Evolutionary conservation across 352 stramenopile species (phyloP).

Genomic region (Pythium aristosporum): DNA sequence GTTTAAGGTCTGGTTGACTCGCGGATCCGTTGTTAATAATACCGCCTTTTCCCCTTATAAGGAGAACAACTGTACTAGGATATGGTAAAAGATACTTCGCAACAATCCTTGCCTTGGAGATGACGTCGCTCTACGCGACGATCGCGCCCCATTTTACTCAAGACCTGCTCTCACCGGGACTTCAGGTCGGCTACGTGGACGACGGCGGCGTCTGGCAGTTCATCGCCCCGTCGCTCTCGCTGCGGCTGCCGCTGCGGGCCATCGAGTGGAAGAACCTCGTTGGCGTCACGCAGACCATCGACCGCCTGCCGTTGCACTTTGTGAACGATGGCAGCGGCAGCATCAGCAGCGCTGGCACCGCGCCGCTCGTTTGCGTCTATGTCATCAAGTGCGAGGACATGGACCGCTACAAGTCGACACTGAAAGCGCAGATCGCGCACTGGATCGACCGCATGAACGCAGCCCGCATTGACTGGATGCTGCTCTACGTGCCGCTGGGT

Average conservation of each 20-base stretch:
- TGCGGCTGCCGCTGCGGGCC: constrained; percentile 63
- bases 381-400: constrained; percentile 86
- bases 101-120: constrained; percentile 3
- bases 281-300: constrained; percentile 67
- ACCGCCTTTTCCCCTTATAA: no score
- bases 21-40: no score
- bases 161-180: constrained; percentile 55
- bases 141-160: constrained; percentile 72
- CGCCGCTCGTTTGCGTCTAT: constrained; percentile 66
- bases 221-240: constrained; percentile 53
- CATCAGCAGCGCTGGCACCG: neutral
- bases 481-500: constrained; percentile 85
- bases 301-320: constrained; percentile 63
- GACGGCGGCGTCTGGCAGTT: constrained; percentile 84
- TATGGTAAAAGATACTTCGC: no score
- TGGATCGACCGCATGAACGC: constrained; percentile 80
- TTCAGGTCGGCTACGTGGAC: constrained; percentile 71
- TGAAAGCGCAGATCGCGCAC: constrained; percentile 44
- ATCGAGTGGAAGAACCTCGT: constrained; percentile 86
- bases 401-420: constrained; percentile 57
- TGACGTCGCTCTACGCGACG: constrained; percentile 71
- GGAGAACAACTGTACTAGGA: no score
- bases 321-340: constrained; percentile 15
- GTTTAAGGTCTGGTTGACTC: no score
- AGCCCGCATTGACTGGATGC: constrained; percentile 67